A percentile compares a stretch with the other conserved stretches of the same genome.
Evolutionary conservation across 176 grass and related monocot genomes (phyloP).

Genomic region (Triticum monococcum): DNA sequence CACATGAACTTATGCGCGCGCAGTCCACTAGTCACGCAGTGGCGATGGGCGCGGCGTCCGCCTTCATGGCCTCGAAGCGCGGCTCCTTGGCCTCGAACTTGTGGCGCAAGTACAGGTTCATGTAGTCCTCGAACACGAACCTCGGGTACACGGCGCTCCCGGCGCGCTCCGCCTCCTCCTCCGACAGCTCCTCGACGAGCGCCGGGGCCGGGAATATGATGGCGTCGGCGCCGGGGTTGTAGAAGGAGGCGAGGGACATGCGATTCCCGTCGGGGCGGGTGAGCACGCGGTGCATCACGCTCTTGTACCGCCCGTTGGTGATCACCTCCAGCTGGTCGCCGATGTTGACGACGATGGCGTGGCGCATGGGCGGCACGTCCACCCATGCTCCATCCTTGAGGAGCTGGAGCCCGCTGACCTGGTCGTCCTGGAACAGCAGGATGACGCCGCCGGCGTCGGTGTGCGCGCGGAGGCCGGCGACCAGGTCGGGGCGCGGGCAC

Average conservation of each 20-base stretch:
- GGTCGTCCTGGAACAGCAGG: constrained; percentile 88
- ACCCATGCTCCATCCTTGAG: constrained; percentile 70
- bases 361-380: constrained; percentile 71
- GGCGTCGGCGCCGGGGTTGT: constrained; percentile 84
- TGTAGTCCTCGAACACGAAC: constrained; percentile 98
- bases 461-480: constrained; percentile 82
- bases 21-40: constrained; percentile 26
- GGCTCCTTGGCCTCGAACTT: constrained; percentile 97
- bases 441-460: constrained; percentile 96
- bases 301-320: constrained; percentile 93
- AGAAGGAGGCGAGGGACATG: constrained; percentile 96
- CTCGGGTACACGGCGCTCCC: constrained; percentile 47
- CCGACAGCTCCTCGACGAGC: constrained; percentile 17
- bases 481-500: constrained; percentile 69
- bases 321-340: constrained; percentile 98
- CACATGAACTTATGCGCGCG: neutral
- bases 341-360: constrained; percentile 84
- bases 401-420: constrained; percentile 86
- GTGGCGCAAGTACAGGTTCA: constrained; percentile 71
- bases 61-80: constrained; percentile 82
- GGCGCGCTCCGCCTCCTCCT: neutral
- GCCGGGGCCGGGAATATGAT: constrained; percentile 74
- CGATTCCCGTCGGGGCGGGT: constrained; percentile 76
- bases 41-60: constrained; percentile 41
- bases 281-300: constrained; percentile 77